These are phyloP conservation scores for Polytolypa hystricis DNA, from an alignment of 2,329 filamentous ascomycete species.

Conservation along the genomic window DNA sequence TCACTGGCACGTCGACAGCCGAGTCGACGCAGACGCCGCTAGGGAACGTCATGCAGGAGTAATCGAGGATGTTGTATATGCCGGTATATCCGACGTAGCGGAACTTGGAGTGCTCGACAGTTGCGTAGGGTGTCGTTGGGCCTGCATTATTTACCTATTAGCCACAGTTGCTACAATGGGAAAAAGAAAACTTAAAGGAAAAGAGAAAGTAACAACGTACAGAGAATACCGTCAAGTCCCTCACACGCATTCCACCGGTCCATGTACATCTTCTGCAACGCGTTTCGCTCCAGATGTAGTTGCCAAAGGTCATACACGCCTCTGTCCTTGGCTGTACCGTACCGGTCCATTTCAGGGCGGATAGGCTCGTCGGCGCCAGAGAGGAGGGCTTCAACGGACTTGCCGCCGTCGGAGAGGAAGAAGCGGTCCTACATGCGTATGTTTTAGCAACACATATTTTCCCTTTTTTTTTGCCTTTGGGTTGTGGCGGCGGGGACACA, in stretches of 20 bases:
- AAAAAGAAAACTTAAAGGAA: background rate
- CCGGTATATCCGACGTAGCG: constrained; percentile 37
- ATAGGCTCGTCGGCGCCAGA: constrained; percentile 22
- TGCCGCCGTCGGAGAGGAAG: constrained; percentile 43
- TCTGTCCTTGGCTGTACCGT: constrained; percentile 33
- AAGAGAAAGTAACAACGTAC: constrained; percentile 7
- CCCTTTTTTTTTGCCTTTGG: background rate
- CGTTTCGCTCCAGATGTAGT: constrained; percentile 34
- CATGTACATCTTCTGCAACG: constrained; percentile 14
- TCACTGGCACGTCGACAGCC: constrained; percentile 33
- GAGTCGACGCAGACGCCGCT: constrained; percentile 41
- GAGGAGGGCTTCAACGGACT: constrained; percentile 24
- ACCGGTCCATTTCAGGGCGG: constrained; percentile 39
- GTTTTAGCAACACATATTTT: no score
- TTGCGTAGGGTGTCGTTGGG: constrained; percentile 32
- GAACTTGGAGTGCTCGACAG: constrained; percentile 34
- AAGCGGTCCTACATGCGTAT: constrained; percentile 7
- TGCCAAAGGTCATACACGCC: constrained; percentile 39
- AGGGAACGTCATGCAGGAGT: constrained; percentile 43
- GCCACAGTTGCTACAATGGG: background rate
- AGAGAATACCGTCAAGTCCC: constrained; percentile 18
- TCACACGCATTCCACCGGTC: constrained; percentile 38
- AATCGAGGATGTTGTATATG: constrained; percentile 47
- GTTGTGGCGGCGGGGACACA: background rate
- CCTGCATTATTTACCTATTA: constrained; percentile 20